These are phyloP conservation scores for Botrytis paeoniae DNA, from an alignment of 2,329 filamentous ascomycete species.

Conservation along the genomic window DNA sequence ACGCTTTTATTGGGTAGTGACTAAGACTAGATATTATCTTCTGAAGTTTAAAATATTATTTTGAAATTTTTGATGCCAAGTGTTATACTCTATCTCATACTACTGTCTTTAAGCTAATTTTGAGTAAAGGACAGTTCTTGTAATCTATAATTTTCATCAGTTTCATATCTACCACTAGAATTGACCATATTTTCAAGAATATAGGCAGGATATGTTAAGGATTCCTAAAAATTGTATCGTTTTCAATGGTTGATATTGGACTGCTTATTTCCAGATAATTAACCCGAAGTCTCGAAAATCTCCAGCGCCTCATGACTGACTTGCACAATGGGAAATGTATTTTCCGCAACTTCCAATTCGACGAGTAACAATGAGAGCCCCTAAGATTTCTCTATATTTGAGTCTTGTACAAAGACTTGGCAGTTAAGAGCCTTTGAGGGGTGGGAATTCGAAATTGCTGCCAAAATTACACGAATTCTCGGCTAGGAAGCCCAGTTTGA, in stretches of 20 bases:
- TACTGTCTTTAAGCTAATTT: not conserved
- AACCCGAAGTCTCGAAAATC: not conserved
- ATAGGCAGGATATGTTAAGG: not conserved
- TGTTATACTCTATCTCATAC: not conserved
- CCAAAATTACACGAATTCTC: not conserved
- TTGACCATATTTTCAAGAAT: not conserved
- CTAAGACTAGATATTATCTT: not conserved
- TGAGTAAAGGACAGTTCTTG: not conserved
- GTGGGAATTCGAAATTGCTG: not conserved
- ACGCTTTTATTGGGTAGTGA: not conserved
- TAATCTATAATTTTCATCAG: not conserved
- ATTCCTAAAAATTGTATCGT: rapidly evolving
- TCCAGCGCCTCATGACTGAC: not conserved
- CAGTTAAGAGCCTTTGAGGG: not conserved
- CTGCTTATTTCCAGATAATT: not conserved
- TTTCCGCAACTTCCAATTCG: not conserved
- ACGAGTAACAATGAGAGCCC: not conserved
- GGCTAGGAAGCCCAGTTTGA: not conserved
- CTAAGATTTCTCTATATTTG: not conserved
- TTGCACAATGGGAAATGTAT: not conserved
- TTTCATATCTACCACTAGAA: not conserved
- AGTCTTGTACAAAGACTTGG: not conserved
- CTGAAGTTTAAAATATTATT: not conserved
- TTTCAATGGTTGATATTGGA: not conserved
- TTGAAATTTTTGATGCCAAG: not conserved